Conservation (phyloP, 345 rosid species). For the Microthlaspi erraticum region DNA sequence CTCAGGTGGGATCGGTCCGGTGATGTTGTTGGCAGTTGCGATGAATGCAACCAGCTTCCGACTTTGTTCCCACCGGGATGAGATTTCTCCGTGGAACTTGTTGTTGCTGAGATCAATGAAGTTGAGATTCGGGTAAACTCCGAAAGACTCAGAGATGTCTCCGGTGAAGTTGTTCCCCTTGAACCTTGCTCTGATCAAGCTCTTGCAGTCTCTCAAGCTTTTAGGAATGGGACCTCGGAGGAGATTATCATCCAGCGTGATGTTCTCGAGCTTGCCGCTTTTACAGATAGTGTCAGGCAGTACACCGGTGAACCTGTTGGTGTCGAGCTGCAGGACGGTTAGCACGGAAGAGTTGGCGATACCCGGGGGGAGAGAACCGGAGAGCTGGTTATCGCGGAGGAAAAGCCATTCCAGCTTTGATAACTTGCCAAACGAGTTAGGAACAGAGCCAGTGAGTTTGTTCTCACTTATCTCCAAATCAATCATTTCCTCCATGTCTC, state of each 20-base stretch:
- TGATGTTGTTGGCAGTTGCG: slow-evolving; percentile 41
- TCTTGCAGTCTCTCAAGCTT: slow-evolving; percentile 48
- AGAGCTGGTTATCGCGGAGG: slow-evolving; percentile 42
- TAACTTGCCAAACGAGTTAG: slow-evolving; percentile 37
- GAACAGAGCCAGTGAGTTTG: slow-evolving; percentile 41
- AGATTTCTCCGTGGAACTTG: slow-evolving; percentile 48
- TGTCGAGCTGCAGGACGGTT: slow-evolving; percentile 44
- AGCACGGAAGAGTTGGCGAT: slow-evolving; percentile 44
- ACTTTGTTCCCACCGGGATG: slow-evolving; percentile 50
- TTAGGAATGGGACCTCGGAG: slow-evolving; percentile 48
- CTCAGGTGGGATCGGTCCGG: slow-evolving; percentile 50
- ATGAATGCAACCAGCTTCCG: slow-evolving; percentile 43
- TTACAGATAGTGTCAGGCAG: slow-evolving; percentile 51
- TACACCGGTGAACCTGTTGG: slow-evolving; percentile 47
- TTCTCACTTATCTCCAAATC: slow-evolving; percentile 43
- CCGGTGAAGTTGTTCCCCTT: slow-evolving; percentile 46
- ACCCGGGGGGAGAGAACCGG: slow-evolving; percentile 50
- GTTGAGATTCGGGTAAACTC: slow-evolving; percentile 45
- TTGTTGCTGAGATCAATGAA: slow-evolving; percentile 50
- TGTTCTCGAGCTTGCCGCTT: slow-evolving; percentile 48
- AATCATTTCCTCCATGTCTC: slow-evolving; percentile 30
- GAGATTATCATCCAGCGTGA: slow-evolving; percentile 44
- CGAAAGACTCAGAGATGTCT: slow-evolving; percentile 48
- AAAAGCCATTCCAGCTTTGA: slow-evolving; percentile 32
- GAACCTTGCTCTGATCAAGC: slow-evolving; percentile 49